Evolutionary conservation across 2,329 filamentous ascomycete species (phyloP), one percentile per base, ranked within the genome.

Genomic region (Hypomyces rosellus): DNA sequence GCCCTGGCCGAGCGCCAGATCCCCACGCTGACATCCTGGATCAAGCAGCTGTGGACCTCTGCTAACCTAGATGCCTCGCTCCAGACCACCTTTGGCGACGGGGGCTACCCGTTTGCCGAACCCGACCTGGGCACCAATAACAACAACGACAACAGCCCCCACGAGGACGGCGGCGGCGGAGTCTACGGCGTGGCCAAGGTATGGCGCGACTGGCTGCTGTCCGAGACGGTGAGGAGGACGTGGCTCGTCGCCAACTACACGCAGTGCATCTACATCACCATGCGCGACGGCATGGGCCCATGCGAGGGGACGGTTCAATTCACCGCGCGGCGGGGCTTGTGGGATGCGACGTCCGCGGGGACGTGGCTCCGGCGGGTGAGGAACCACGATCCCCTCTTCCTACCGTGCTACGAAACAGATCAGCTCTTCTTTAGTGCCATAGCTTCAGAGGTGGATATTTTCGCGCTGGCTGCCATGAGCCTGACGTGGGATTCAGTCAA

Each of bases 121-220:
- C 5, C 22, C 20, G 18, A 16, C 4, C 39, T 36, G 1, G 22
- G 25, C 25, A 30, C 25, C 25, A 30, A 3, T 5, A 20, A 5
- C 20, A 20, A 5, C 20, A 20, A 5, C 20, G 5, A 5, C 20
- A 20, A 8, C 25, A 30, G 25, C 25, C 25, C 25, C 25, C 25
- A 11, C 25, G 25, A 30, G 25, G 25, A 30, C 25, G 25, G 9
- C 25, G 25, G 8, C 4, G 25, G 8, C 25, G 25, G 9, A 8
- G 6, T 30, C 25, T 30, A 30, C 25, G 25, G 4, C 25, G 25
- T 30, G 25, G 25, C 25, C 22, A 43, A 45, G 22, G 11, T 42
- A 12, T 63, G 61, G 60, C 52, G 57, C 34, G 54, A 55, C 30
- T 65, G 61, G 61, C 54, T 65, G 16, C 53, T 65, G 9, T 51